A percentile compares a stretch with the other conserved stretches of the same genome.
phyloP scores from a whole-genome alignment of 1,284 basidiomycete species.

The Rhodotorula mucilaginosa region DNA sequence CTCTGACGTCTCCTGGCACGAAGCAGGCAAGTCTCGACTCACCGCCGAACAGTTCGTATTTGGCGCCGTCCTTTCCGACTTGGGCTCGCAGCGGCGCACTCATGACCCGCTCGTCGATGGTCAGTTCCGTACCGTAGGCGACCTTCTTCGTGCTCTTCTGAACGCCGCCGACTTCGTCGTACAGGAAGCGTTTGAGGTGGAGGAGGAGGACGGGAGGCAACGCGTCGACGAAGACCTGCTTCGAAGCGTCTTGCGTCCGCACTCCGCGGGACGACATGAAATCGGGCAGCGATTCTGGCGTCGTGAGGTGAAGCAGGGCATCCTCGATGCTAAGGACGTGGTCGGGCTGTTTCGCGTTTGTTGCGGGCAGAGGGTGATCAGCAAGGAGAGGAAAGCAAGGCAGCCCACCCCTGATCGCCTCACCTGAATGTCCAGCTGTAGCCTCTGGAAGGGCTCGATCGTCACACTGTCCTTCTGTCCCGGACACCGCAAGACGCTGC shows the following conservation, averaged over 20 bases:
- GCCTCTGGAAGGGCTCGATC: conserved; percentile 86
- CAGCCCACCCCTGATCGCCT: conserved; percentile 33
- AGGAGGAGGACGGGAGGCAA: conserved; percentile 83
- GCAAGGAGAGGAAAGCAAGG: too few species aligned
- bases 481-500: conserved; percentile 78
- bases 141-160: conserved; percentile 84
- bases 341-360: conserved; percentile 57
- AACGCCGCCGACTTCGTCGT: conserved; percentile 77
- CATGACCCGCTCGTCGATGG: conserved; percentile 71
- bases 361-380: not conserved
- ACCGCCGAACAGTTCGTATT: conserved; percentile 87
- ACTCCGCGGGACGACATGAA: conserved; percentile 53
- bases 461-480: conserved; percentile 80
- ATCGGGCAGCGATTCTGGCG: conserved; percentile 70
- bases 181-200: conserved; percentile 90
- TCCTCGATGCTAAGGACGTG: conserved; percentile 76
- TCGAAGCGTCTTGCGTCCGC: conserved; percentile 72
- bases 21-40: conserved; percentile 43
- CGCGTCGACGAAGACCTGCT: conserved; percentile 80
- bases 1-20: too few species aligned
- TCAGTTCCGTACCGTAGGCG: conserved; percentile 71
- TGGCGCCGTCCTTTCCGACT: conserved; percentile 52
- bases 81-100: conserved; percentile 54
- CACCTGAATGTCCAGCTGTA: conserved; percentile 85
- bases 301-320: conserved; percentile 73